Conservation (phyloP, 2,329 filamentous ascomycete species). For the Keithomyces neogunnii region DNA sequence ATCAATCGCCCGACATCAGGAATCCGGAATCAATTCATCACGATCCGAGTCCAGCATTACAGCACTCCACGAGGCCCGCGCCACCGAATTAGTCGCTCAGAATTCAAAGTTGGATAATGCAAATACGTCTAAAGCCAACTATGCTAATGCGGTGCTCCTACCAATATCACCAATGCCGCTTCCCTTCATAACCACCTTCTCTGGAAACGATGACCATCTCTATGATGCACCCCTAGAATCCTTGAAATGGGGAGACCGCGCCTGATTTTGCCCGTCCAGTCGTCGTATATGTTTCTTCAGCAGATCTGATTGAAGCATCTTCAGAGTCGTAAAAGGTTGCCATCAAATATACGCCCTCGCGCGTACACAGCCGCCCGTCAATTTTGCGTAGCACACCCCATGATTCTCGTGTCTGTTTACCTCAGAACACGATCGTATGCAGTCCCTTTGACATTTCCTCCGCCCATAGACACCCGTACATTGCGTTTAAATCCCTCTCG, state of each 20-base stretch:
- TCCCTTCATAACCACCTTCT: neutral
- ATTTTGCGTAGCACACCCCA: too few species aligned
- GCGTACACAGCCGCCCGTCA: too few species aligned
- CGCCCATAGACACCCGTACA: slow-evolving; percentile 74
- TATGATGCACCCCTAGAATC: neutral
- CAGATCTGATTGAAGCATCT: neutral
- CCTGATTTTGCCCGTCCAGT: neutral
- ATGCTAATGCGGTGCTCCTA: neutral
- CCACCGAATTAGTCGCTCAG: too few species aligned
- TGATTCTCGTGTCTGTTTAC: slow-evolving; percentile 25
- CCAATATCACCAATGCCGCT: neutral
- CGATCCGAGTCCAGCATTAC: too few species aligned
- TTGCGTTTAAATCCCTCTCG: slow-evolving; percentile 87
- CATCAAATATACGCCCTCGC: too few species aligned
- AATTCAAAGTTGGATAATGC: neutral
- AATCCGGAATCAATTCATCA: too few species aligned
- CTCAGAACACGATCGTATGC: slow-evolving; percentile 72
- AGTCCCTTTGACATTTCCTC: slow-evolving; percentile 64
- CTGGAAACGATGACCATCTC: neutral
- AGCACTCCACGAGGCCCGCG: too few species aligned
- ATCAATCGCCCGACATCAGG: too few species aligned
- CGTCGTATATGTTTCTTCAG: neutral
- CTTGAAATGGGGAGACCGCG: neutral
- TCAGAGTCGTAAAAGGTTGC: neutral
- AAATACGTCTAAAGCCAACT: neutral